phyloP scores from a whole-genome alignment of 2,329 filamentous ascomycete species.

The Aureobasidium sp. region DNA sequence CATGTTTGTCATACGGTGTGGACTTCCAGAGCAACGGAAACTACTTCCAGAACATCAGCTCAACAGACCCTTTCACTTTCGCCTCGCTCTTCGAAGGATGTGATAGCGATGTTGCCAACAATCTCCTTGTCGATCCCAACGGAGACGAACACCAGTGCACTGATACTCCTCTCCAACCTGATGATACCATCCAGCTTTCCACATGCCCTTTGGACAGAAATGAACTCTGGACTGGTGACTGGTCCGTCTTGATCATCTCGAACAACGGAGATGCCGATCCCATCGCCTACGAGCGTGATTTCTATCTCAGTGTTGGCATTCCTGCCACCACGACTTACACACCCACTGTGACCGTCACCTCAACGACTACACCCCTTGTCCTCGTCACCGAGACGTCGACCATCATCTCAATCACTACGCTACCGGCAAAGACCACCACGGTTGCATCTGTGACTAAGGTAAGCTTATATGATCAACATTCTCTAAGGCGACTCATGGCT shows the following conservation, averaged over 20 bases:
- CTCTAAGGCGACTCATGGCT: neutral
- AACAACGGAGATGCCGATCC: conserved; percentile 37
- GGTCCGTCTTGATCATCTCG: conserved; percentile 35
- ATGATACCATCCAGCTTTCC: conserved; percentile 30
- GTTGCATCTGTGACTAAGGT: conserved; percentile 11
- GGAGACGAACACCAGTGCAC: conserved; percentile 34
- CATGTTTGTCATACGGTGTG: conserved; percentile 24
- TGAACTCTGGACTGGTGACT: conserved; percentile 36
- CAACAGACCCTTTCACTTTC: conserved; percentile 33
- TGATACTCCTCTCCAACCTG: conserved; percentile 32
- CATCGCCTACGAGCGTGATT: conserved; percentile 38
- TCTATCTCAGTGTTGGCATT: conserved; percentile 28
- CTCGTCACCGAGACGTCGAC: conserved; percentile 3
- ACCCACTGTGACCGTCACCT: conserved; percentile 20
- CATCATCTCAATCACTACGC: neutral
- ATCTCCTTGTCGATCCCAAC: conserved; percentile 34
- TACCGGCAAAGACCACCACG: neutral
- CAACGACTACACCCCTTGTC: conserved; percentile 19
- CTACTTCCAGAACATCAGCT: conserved; percentile 39
- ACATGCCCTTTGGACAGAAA: conserved; percentile 36
- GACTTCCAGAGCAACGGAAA: conserved; percentile 36
- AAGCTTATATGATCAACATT: neutral
- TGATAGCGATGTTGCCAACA: conserved; percentile 31
- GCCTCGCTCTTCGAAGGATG: conserved; percentile 35
- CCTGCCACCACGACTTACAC: conserved; percentile 23